These are phyloP conservation scores for Daphne laureola DNA, from an alignment of 441 rosid genomes.

Conservation along the genomic window DNA sequence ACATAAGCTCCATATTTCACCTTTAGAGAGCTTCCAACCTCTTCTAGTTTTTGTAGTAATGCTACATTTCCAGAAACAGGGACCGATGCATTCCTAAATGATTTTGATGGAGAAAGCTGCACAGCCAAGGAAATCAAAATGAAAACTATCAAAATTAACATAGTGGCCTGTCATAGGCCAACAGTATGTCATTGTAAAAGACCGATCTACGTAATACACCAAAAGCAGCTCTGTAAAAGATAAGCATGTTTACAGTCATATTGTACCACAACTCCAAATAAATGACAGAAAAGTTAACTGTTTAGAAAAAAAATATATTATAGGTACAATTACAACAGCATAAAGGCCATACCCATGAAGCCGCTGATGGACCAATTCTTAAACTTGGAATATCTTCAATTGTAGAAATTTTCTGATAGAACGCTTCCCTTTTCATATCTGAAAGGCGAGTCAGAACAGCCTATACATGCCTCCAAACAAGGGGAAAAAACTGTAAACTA, in stretches of 20 bases:
- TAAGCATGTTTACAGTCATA: too few relatives aligned
- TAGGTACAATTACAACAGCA: too few relatives aligned
- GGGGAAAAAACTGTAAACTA: neutral
- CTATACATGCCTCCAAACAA: conserved; percentile 18
- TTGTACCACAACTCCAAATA: too few relatives aligned
- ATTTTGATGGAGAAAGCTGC: conserved; percentile 52
- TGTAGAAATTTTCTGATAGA: conserved; percentile 36
- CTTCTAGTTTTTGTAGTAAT: conserved; percentile 54
- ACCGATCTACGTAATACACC: neutral
- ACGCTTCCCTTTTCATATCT: conserved; percentile 46
- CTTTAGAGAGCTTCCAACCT: conserved; percentile 62
- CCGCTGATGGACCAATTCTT: conserved; percentile 31
- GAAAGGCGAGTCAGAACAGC: conserved; percentile 55
- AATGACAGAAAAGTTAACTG: neutral
- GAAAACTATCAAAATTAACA: conserved; percentile 1
- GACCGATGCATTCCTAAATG: conserved; percentile 26
- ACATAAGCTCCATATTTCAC: conserved; percentile 20
- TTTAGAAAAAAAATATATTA: too few relatives aligned
- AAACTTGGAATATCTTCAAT: conserved; percentile 43
- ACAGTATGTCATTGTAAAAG: neutral
- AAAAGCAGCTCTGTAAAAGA: too few relatives aligned
- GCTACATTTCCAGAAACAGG: conserved; percentile 32
- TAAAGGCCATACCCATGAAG: conserved; percentile 35
- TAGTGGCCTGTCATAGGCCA: too few relatives aligned
- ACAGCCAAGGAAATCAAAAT: conserved; percentile 10